Evolutionary conservation across 768 basidiomycete genomes (phyloP).

Genomic region (Panaeolus cyanescens): DNA sequence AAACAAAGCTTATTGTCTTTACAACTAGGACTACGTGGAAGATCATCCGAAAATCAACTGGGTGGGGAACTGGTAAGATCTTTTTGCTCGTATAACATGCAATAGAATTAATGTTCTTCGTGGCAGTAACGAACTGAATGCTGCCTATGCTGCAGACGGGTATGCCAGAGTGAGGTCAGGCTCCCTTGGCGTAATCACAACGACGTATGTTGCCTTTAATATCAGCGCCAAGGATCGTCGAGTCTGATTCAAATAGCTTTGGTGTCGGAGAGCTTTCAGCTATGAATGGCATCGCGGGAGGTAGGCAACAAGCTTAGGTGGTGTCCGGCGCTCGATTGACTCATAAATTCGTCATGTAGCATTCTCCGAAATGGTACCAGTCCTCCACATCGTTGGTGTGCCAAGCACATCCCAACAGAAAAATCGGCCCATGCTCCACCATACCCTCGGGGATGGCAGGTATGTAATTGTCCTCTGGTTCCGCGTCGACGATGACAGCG

Average conservation of each 20-base stretch:
- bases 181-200: constrained; percentile 59
- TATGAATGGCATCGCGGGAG: constrained; percentile 80
- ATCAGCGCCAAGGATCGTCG: background rate
- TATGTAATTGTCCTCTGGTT: constrained; percentile 36
- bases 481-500: background rate
- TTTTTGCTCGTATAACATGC: background rate
- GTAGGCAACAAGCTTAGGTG: constrained; percentile 26
- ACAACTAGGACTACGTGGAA: constrained; percentile 72
- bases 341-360: constrained; percentile 36
- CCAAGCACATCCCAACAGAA: constrained; percentile 76
- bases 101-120: background rate
- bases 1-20: background rate
- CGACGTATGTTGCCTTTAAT: constrained; percentile 12
- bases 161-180: constrained; percentile 82
- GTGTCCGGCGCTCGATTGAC: background rate
- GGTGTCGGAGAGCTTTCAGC: constrained; percentile 92
- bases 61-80: constrained; percentile 75
- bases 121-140: constrained; percentile 77
- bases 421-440: constrained; percentile 74
- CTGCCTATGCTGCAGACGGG: constrained; percentile 90
- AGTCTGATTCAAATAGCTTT: constrained; percentile 46
- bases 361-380: constrained; percentile 85
- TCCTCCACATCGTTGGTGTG: constrained; percentile 84
- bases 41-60: constrained; percentile 73
- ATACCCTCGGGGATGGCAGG: constrained; percentile 82